Conservation (phyloP, 176 grass and related monocot genomes). For the Musa itinerans region DNA sequence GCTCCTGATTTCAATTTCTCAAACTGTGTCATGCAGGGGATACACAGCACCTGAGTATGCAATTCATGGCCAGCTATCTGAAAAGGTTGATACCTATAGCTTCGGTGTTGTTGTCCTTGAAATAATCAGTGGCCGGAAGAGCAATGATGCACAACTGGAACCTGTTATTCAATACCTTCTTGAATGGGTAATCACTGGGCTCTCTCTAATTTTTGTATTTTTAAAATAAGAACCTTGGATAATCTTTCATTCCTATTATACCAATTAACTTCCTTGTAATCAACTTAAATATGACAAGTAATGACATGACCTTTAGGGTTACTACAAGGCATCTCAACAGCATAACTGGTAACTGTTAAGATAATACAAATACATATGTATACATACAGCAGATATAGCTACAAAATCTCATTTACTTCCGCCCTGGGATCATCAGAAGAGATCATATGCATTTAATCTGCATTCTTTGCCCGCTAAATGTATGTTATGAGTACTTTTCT, state of each 20-base stretch:
- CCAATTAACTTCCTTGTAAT: not conserved
- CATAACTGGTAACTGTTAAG: too few relatives aligned
- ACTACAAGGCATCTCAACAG: too few relatives aligned
- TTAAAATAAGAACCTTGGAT: not conserved
- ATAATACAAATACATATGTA: too few relatives aligned
- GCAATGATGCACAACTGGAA: conserved; percentile 59
- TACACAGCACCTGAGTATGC: conserved; percentile 88
- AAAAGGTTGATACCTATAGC: conserved; percentile 81
- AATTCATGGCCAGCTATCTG: conserved; percentile 68
- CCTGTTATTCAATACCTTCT: conserved; percentile 64
- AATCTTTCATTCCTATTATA: not conserved
- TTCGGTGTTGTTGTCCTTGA: conserved; percentile 69
- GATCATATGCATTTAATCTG: not conserved
- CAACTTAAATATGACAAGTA: too few relatives aligned
- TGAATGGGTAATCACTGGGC: conserved; percentile 49
- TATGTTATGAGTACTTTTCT: not conserved
- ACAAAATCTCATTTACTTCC: too few relatives aligned
- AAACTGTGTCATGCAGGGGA: conserved; percentile 32
- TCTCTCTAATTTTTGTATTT: not conserved
- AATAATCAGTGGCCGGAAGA: conserved; percentile 73
- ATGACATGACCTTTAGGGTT: too few relatives aligned
- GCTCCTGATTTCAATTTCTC: not conserved
- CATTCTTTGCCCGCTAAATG: not conserved
- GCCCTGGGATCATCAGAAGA: too few relatives aligned
- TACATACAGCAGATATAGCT: too few relatives aligned